Percentiles rank a stretch among this genome's conserved stretches.
These are phyloP conservation scores for Physaria fendleri DNA, from an alignment of 345 rosid species.

Conservation along the genomic window DNA sequence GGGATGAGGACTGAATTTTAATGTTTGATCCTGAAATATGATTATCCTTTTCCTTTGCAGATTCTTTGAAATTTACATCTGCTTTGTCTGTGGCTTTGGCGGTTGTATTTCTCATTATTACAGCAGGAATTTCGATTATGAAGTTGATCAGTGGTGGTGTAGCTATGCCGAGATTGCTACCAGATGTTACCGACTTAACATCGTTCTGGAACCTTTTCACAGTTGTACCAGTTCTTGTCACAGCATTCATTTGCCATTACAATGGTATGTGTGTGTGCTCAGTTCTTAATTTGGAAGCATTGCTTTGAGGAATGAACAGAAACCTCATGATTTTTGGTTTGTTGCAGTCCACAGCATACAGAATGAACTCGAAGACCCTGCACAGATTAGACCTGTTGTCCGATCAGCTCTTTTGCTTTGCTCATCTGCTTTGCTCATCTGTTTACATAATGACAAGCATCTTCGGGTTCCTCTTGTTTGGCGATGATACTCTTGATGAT, in stretches of 20 bases:
- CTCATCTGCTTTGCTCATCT: conserved; percentile 66
- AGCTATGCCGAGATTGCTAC: conserved; percentile 76
- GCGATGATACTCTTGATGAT: conserved; percentile 79
- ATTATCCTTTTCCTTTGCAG: conserved; percentile 50
- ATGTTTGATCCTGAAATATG: neutral
- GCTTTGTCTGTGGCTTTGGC: conserved; percentile 83
- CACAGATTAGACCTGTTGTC: conserved; percentile 62
- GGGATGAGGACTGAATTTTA: neutral
- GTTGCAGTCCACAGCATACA: conserved; percentile 76
- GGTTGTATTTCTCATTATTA: conserved; percentile 74
- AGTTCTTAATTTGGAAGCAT: too few species aligned
- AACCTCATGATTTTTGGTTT: neutral
- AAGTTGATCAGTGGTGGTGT: conserved; percentile 64
- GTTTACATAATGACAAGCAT: conserved; percentile 78
- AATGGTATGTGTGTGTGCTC: conserved; percentile 85
- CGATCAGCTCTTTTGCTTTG: conserved; percentile 65
- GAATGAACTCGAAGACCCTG: conserved; percentile 66
- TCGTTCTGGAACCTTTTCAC: conserved; percentile 81
- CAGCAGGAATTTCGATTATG: conserved; percentile 61
- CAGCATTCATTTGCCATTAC: conserved; percentile 84
- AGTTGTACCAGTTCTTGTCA: conserved; percentile 79
- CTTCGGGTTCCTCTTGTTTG: conserved; percentile 85
- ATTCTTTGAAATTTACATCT: conserved; percentile 81
- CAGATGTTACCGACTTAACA: conserved; percentile 56
- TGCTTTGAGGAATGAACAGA: too few species aligned